Evolutionary conservation across 2,329 filamentous ascomycete genomes (phyloP).

Genomic region (Pyricularia pennisetigena): DNA sequence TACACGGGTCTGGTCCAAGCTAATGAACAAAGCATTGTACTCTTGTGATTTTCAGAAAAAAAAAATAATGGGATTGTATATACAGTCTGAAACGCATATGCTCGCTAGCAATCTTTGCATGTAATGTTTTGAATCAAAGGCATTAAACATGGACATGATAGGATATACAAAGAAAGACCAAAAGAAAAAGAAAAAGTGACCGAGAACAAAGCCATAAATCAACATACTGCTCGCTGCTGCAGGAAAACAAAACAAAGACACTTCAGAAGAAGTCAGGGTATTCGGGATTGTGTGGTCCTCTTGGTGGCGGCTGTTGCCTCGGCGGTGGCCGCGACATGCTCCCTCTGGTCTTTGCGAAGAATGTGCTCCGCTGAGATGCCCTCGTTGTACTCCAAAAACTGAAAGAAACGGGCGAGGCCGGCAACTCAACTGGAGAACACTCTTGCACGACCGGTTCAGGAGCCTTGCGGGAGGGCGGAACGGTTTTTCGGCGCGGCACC

Average conservation of each 20-base stretch:
- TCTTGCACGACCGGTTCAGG: neutral
- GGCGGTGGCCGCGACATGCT: neutral
- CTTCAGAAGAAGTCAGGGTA: neutral
- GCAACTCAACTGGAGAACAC: conserved; percentile 8
- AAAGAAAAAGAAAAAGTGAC: neutral
- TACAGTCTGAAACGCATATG: neutral
- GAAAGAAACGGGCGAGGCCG: conserved; percentile 12
- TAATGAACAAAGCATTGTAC: neutral
- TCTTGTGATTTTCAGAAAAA: neutral
- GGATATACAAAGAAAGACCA: neutral
- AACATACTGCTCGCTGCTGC: neutral
- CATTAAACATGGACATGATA: neutral
- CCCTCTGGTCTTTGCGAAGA: neutral
- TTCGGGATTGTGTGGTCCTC: neutral
- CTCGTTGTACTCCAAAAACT: neutral
- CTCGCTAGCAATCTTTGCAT: neutral
- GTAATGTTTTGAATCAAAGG: neutral
- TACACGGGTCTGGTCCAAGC: neutral
- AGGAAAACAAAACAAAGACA: neutral
- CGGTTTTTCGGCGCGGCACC: conserved; percentile 5
- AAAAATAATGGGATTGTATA: neutral
- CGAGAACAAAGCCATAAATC: neutral
- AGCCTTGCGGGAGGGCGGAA: neutral
- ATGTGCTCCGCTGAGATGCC: neutral
- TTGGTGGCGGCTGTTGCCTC: neutral